Base-by-base conservation (phyloP, 1,284 basidiomycete genomes). In the Mycena sp. region DNA sequence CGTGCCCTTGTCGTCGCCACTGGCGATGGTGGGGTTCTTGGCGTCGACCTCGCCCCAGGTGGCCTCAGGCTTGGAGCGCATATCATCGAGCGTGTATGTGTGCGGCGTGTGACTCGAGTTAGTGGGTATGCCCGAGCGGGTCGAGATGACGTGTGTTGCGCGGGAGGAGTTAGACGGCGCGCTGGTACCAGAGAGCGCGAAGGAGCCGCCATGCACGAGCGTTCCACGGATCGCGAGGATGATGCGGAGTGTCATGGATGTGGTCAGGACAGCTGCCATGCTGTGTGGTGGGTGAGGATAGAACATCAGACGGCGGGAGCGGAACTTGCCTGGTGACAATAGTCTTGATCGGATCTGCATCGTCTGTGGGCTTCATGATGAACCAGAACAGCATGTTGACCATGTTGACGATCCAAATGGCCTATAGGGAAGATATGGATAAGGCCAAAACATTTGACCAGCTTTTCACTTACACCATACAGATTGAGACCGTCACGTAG, bases 401-500 rank as follows among this genome's bases (percentile, higher is more conserved):
- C 77, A 91, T 83, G 82, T 94, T 92, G 65, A 93, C 89, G 68
- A 88, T 70, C 81, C 86, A 89, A 75, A 93, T 84, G 29, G 91
- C 83, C 85, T 87, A 17, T 43, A 43, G 26, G 50, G 28, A 46
- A 48, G 41, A 51, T 56, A 44, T 54, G 65, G 58, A 50, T 37
- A 54, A 23, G 43, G 32, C 28, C 38, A 37, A 46, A 26, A 45
- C 52, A 56, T 51, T 35, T 35, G 25, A 57, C 50, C 58, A 49
- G 12, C 45, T 29, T 37, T 67, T 28, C 9, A 75, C 85, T 68
- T 75, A 87, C 88, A 58, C 84, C 89, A 72, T 93, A 93, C 60
- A 93, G 85, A 78, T 93, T 93, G 67, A 94, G 86, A 11, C 91
- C 90, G 73, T 94, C 92, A 64, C 92, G 90, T 65, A 93, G 89